These are phyloP conservation scores for Linnemannia schmuckeri DNA, from an alignment of 192 early-diverging fungal species.

Conservation along the genomic window DNA sequence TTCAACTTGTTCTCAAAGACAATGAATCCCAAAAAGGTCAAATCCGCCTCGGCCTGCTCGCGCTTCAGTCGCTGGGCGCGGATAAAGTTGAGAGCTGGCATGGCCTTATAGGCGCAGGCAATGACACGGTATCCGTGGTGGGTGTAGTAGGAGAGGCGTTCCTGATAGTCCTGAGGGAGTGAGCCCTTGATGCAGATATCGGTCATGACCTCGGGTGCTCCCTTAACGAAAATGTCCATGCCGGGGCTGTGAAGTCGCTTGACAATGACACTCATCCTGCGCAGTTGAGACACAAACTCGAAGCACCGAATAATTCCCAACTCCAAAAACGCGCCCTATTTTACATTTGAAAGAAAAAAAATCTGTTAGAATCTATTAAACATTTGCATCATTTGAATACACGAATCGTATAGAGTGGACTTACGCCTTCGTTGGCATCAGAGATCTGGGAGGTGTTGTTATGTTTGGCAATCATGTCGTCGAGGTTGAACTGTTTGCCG, in stretches of 20 bases:
- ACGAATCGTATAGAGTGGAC: neutral
- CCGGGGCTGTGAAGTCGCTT: slow-evolving; percentile 72
- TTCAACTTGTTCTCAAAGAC: slow-evolving; percentile 99
- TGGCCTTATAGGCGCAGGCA: slow-evolving; percentile 87
- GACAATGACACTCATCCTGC: slow-evolving; percentile 95
- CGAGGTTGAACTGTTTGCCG: slow-evolving; percentile 70
- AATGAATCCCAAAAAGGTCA: slow-evolving; percentile 95
- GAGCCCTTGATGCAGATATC: slow-evolving; percentile 89
- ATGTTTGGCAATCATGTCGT: slow-evolving; percentile 55
- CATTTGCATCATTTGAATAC: too few species aligned
- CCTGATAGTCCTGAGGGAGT: slow-evolving; percentile 88
- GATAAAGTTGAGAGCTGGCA: slow-evolving; percentile 76
- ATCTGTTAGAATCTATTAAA: neutral
- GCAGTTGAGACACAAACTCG: slow-evolving; percentile 91
- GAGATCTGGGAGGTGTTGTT: slow-evolving; percentile 30
- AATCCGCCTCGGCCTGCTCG: slow-evolving; percentile 85
- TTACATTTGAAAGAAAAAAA: neutral
- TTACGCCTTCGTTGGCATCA: slow-evolving; percentile 24
- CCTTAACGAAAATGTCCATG: slow-evolving; percentile 94
- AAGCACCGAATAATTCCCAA: slow-evolving; percentile 89
- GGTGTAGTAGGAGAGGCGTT: slow-evolving; percentile 85
- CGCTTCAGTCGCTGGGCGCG: slow-evolving; percentile 85
- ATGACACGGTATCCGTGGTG: slow-evolving; percentile 98
- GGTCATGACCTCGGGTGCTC: slow-evolving; percentile 96
- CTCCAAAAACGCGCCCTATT: slow-evolving; percentile 62